Evolutionary conservation across 2,329 filamentous ascomycete genomes (phyloP).

Genomic region (Clonostachys sp.): DNA sequence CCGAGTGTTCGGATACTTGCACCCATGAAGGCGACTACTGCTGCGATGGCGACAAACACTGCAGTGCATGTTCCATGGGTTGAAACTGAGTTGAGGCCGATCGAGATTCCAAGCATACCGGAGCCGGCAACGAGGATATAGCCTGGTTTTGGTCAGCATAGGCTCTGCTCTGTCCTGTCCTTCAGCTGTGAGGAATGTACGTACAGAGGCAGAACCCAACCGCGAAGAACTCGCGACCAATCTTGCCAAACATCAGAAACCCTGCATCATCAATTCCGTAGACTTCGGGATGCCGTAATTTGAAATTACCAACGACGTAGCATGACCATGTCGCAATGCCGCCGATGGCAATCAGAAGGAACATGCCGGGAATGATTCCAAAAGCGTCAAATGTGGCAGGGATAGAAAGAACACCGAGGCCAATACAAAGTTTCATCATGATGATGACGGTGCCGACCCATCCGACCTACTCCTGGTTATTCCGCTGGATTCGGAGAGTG

Average conservation of each 20-base stretch:
- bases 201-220: constrained; percentile 24
- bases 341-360: constrained; percentile 31
- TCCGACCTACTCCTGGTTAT: constrained; percentile 19
- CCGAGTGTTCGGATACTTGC: constrained; percentile 22
- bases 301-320: constrained; percentile 46
- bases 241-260: constrained; percentile 37
- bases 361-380: constrained; percentile 42
- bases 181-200: neutral
- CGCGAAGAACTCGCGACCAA: constrained; percentile 35
- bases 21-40: constrained; percentile 18
- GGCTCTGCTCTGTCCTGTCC: neutral
- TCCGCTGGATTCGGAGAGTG: too few species aligned
- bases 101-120: constrained; percentile 31
- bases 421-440: constrained; percentile 40
- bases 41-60: constrained; percentile 29
- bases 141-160: neutral
- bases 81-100: constrained; percentile 31
- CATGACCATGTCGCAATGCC: constrained; percentile 41
- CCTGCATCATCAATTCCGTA: constrained; percentile 51
- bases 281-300: constrained; percentile 42
- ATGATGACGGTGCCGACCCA: constrained; percentile 34
- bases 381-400: constrained; percentile 36
- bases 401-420: constrained; percentile 43
- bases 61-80: constrained; percentile 30
- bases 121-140: constrained; percentile 23